Evolutionary conservation across 208 protist genomes (phyloP), one percentile per base, ranked within the genome.

Genomic region (Crithidia fasciculata): DNA sequence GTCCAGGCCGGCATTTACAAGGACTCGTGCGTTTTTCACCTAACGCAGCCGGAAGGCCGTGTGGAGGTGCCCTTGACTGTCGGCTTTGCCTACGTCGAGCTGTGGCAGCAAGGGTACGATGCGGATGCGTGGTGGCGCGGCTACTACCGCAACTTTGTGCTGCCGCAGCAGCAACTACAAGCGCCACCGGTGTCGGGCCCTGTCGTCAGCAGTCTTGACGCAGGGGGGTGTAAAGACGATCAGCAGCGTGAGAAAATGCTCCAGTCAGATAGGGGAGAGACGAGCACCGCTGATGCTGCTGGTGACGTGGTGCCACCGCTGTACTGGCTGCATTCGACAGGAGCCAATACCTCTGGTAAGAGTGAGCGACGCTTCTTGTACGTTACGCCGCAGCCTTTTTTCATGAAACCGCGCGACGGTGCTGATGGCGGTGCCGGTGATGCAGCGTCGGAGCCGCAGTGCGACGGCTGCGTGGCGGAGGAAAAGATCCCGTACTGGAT

Each of bases 41-140:
- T 72, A 10, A 41, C 63, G 8, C 76, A 18, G 4, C 72, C 70
- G 10, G 16, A 40, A 12, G 78, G 78, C 2, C 43, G 50, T 10
- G 68, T 76, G 9, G 28, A 36, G 37, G 72, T 74, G 5, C 41
- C 65, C 3, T 2, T 3, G 0, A 65, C 63, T 7, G 67, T 82
- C n/a, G 78, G 68, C 16, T 58, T 66, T 13, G 49, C 45, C 0
- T 82, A 74, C 53, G 36, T 73, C 10, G 62, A 56, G 52, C 53
- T 78, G 28, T 66, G 43, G 59, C 40, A 8, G 8, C 52, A 44
- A 3, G 74, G 66, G 19, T 58, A 60, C 50, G 66, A 78, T 41
- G 74, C 45, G 12, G 60, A 70, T 7, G 53, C 50, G 4, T 78
- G 74, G 74, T 78, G 74, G 74, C 37, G 13, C 1, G 55, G 66